Evolutionary conservation across 2,329 filamentous ascomycete genomes (phyloP), one percentile per base, ranked within the genome.

Genomic region (Dactylonectria estremocensis): DNA sequence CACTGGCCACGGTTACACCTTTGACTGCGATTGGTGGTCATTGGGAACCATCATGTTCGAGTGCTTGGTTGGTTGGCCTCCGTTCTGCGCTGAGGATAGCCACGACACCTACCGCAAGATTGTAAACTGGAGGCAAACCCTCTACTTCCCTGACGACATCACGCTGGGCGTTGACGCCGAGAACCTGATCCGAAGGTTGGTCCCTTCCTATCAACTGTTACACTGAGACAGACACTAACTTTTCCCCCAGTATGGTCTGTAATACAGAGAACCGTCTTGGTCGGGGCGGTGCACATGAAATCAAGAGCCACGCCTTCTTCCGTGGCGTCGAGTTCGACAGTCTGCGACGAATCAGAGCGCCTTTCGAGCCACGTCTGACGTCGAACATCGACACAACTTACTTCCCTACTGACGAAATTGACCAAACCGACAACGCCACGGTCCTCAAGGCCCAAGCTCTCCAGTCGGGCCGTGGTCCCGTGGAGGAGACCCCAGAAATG

Each of bases 41-140:
- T 89, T 99, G 56, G 96, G 96, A 60, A 98, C 96, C 50, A 99
- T 99, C 83, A 98, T 99, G 96, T 99, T 98, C 77, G 96, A 99
- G 83, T 99, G 96, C 82, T 87, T 99, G 74, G 95, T 99, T 69
- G 96, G 96, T 76, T 99, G 96, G 96, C 96, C 96, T 62, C 96
- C 96, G 33, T 99, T 99, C 89, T 99, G 96, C 81, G 95, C 96
- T 20, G 96, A 99, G 81, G 95, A 98, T 80, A 93, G 95, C 68
- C 95, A 97, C 79, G 96, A 98, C 81, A 98, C 96, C 1, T 99
- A 99, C 84, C 92, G 95, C 74, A 99, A 99, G 88, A 99, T 99
- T 81, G 95, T 99, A 76, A 97, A 98, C 84, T 99, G 96, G 96
- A 91, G 94, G 64, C 92, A 97, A 78, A 95, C 95, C 67, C 85